Conservation (phyloP, 345 rosid genomes). For the Clausena lansium region DNA sequence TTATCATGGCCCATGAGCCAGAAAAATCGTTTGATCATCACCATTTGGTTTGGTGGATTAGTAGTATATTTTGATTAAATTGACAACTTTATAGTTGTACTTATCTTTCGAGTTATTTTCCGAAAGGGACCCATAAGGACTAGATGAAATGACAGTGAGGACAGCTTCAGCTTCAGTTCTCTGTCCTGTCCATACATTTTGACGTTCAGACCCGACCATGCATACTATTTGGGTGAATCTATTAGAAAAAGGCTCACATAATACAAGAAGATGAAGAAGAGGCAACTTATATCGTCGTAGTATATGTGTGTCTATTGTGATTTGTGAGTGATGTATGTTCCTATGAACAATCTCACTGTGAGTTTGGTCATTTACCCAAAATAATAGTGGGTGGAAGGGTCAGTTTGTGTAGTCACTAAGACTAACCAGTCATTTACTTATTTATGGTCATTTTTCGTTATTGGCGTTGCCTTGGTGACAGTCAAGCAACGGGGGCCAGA, state of each 20-base stretch:
- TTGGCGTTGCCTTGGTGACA: no score
- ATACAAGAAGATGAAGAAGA: constrained; percentile 18
- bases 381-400: not conserved
- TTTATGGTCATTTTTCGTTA: no score
- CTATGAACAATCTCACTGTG: not conserved
- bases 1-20: constrained; percentile 19
- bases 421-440: no score
- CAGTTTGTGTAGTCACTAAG: not conserved
- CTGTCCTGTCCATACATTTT: constrained; percentile 13
- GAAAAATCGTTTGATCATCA: not conserved
- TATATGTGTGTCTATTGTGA: not conserved
- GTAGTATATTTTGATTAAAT: constrained; percentile 7
- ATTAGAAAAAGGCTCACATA: not conserved
- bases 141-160: constrained; percentile 20
- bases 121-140: constrained; percentile 12
- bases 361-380: not conserved
- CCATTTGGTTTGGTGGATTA: not conserved
- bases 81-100: constrained; percentile 24
- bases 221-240: constrained; percentile 12
- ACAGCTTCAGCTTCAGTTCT: constrained; percentile 13
- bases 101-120: constrained; percentile 18
- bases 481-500: constrained; percentile 1
- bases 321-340: not conserved
- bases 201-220: constrained; percentile 4
- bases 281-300: not conserved